These are phyloP conservation scores for Cnidoscolus chayamansa DNA, from an alignment of 441 rosid genomes.

Conservation along the genomic window DNA sequence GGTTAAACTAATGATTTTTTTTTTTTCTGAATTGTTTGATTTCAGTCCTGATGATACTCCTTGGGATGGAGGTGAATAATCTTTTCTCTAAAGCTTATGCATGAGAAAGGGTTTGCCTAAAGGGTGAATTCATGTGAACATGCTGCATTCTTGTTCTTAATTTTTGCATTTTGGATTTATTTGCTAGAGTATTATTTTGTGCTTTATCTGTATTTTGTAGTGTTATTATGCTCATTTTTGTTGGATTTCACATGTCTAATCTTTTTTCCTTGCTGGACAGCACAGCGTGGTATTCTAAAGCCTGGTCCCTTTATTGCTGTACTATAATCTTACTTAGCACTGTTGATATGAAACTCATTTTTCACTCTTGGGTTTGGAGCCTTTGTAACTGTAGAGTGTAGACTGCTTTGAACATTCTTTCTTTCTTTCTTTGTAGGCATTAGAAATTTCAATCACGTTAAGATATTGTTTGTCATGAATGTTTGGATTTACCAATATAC, in stretches of 20 bases:
- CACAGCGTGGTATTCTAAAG: too few relatives aligned
- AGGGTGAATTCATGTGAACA: slow-evolving; percentile 2
- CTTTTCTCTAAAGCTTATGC: not conserved
- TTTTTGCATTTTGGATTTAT: not conserved
- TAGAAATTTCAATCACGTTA: too few relatives aligned
- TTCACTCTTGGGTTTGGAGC: too few relatives aligned
- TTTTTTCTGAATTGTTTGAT: slow-evolving; percentile 6
- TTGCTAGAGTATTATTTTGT: not conserved
- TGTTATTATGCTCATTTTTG: not conserved
- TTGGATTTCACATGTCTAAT: not conserved
- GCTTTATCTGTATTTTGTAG: not conserved
- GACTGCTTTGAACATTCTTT: too few relatives aligned
- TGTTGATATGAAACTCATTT: too few relatives aligned
- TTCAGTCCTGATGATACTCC: slow-evolving; percentile 82
- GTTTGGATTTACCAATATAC: too few relatives aligned
- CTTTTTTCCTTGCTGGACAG: not conserved
- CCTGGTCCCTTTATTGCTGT: too few relatives aligned
- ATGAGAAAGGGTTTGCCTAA: slow-evolving; percentile 6
- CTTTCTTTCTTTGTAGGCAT: too few relatives aligned
- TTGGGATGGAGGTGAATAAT: slow-evolving; percentile 79
- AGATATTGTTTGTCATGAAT: too few relatives aligned
- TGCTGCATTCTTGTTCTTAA: not conserved
- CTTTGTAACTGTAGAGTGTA: too few relatives aligned
- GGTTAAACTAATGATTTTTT: not conserved
- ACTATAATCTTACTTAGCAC: too few relatives aligned